A percentile compares a stretch with the other conserved stretches of the same genome.
These are phyloP conservation scores for Boletus subparvulus DNA, from an alignment of 768 basidiomycete species.

Conservation along the genomic window DNA sequence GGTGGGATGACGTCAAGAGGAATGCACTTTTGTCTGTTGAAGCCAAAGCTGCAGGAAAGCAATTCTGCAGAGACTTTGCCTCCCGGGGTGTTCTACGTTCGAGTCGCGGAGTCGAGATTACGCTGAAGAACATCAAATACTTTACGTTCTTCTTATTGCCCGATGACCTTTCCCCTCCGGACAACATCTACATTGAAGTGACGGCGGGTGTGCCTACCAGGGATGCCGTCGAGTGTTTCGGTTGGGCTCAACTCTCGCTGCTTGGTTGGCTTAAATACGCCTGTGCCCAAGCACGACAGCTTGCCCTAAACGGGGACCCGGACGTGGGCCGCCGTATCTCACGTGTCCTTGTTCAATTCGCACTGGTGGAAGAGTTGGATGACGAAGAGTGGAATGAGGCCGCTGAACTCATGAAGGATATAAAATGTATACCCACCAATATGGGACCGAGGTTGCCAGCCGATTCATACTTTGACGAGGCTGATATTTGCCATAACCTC, in stretches of 20 bases:
- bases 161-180: slow-evolving; percentile 73
- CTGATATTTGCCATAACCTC: slow-evolving; percentile 61
- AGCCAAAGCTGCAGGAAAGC: not conserved
- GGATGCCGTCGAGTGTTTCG: slow-evolving; percentile 46
- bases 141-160: slow-evolving; percentile 55
- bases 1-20: slow-evolving; percentile 9
- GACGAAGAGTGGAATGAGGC: slow-evolving; percentile 58
- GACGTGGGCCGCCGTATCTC: slow-evolving; percentile 58
- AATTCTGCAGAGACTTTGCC: slow-evolving; percentile 39
- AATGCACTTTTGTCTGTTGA: not conserved
- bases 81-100: slow-evolving; percentile 35
- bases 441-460: slow-evolving; percentile 65
- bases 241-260: slow-evolving; percentile 73
- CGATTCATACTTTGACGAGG: slow-evolving; percentile 80
- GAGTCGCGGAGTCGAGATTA: slow-evolving; percentile 3
- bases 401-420: slow-evolving; percentile 44
- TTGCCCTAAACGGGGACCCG: slow-evolving; percentile 14
- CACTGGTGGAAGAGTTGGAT: slow-evolving; percentile 64
- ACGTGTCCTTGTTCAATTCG: slow-evolving; percentile 65
- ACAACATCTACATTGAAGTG: slow-evolving; percentile 67
- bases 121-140: slow-evolving; percentile 60
- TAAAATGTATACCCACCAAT: slow-evolving; percentile 71
- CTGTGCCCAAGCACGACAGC: slow-evolving; percentile 35
- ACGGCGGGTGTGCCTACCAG: slow-evolving; percentile 54
- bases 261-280: slow-evolving; percentile 72